A percentile compares a stretch with the other conserved stretches of the same genome.
Conservation (phyloP, 2,329 filamentous ascomycete species). For the Pseudocercospora pini-densiflorae region DNA sequence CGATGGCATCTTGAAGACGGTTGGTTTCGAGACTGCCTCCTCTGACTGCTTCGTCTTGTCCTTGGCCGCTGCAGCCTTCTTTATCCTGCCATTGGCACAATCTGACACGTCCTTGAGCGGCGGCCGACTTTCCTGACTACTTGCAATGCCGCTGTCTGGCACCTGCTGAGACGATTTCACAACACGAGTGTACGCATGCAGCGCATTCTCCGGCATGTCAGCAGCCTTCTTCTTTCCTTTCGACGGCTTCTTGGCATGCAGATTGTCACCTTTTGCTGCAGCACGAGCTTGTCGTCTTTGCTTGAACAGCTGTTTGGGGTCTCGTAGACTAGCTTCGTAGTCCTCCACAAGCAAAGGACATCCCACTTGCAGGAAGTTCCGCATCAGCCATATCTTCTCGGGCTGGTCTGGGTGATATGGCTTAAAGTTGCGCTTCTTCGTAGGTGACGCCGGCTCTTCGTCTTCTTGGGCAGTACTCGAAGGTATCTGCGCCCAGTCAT, state of each 20-base stretch:
- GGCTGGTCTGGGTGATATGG: conserved; percentile 68
- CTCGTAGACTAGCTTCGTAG: conserved; percentile 59
- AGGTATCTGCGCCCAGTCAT: conserved; percentile 25
- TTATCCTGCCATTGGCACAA: conserved; percentile 14
- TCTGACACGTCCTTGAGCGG: conserved; percentile 18
- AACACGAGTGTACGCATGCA: conserved; percentile 20
- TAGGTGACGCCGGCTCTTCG: conserved; percentile 44
- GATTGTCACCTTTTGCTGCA: conserved; percentile 24
- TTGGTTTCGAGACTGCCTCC: not conserved
- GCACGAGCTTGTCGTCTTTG: conserved; percentile 32
- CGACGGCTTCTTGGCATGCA: conserved; percentile 26
- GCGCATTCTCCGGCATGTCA: conserved; percentile 19
- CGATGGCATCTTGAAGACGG: conserved; percentile 19
- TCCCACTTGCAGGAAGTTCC: conserved; percentile 66
- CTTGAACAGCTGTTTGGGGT: conserved; percentile 36
- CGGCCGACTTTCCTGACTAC: conserved; percentile 13
- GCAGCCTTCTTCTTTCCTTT: conserved; percentile 21
- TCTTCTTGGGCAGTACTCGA: conserved; percentile 27
- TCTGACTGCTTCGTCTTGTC: conserved; percentile 5
- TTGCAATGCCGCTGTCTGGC: conserved; percentile 7
- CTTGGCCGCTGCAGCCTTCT: conserved; percentile 1
- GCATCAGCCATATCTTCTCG: conserved; percentile 71
- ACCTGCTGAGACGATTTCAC: conserved; percentile 23
- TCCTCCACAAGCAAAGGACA: conserved; percentile 67
- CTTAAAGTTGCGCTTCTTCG: conserved; percentile 50